Conservation (phyloP, 2,329 filamentous ascomycete species). For the Chaetomium olivaceum region DNA sequence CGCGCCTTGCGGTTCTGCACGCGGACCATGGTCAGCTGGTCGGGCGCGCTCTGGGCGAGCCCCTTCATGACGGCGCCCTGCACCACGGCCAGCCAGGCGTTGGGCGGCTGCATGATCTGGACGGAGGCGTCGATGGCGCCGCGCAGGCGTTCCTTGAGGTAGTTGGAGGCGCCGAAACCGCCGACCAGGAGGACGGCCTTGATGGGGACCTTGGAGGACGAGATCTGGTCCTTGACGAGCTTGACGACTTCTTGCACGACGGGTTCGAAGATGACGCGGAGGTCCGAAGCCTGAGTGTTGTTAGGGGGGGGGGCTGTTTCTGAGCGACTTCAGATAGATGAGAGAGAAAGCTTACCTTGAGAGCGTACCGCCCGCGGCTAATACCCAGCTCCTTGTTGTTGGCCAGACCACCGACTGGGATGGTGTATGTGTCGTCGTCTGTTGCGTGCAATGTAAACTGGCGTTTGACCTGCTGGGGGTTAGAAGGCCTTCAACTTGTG, state of each 20-base stretch:
- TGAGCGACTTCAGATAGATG: background rate
- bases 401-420: slow-evolving; percentile 41
- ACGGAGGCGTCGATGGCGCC: slow-evolving; percentile 40
- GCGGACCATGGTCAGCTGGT: slow-evolving; percentile 40
- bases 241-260: slow-evolving; percentile 47
- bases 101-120: slow-evolving; percentile 50
- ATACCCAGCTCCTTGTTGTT: slow-evolving; percentile 43
- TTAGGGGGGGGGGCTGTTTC: background rate
- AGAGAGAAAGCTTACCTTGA: slow-evolving; percentile 31
- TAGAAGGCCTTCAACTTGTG: background rate
- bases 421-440: slow-evolving; percentile 41
- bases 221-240: slow-evolving; percentile 47
- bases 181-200: slow-evolving; percentile 51
- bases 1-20: slow-evolving; percentile 45
- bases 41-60: slow-evolving; percentile 41
- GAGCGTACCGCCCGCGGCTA: slow-evolving; percentile 40
- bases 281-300: slow-evolving; percentile 37
- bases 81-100: slow-evolving; percentile 53
- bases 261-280: slow-evolving; percentile 47
- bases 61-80: slow-evolving; percentile 55
- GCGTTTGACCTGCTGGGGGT: slow-evolving; percentile 39
- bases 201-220: slow-evolving; percentile 45
- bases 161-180: slow-evolving; percentile 50
- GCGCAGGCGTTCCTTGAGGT: slow-evolving; percentile 46
- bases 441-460: slow-evolving; percentile 39